Evolutionary conservation across 2,329 filamentous ascomycete genomes (phyloP).

Genomic region (Pseudopyrenochaeta lycopersici): DNA sequence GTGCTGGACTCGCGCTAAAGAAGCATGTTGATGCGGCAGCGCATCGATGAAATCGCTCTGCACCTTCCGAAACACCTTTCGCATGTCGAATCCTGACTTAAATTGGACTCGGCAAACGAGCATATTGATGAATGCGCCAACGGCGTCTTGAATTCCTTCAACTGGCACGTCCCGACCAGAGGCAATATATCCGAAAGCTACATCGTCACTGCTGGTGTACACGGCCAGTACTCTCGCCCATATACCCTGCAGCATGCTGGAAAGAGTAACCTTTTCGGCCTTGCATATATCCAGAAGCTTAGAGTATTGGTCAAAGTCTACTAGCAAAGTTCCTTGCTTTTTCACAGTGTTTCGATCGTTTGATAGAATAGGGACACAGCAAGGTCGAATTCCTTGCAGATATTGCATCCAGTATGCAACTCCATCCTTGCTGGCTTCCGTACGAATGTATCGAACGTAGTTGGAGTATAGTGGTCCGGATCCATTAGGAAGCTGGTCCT

Average conservation of each 20-base stretch:
- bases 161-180: constrained; percentile 44
- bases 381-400: constrained; percentile 11
- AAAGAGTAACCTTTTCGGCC: constrained; percentile 52
- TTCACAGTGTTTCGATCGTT: background rate
- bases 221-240: constrained; percentile 40
- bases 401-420: constrained; percentile 21
- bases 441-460: constrained; percentile 21
- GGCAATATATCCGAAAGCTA: constrained; percentile 53
- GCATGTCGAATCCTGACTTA: background rate
- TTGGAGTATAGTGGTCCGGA: constrained; percentile 19
- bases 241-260: constrained; percentile 50
- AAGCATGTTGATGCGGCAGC: constrained; percentile 25
- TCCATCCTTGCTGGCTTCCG: background rate
- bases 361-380: constrained; percentile 18
- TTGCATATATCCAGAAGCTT: constrained; percentile 42
- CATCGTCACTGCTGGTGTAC: constrained; percentile 33
- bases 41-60: constrained; percentile 25
- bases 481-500: background rate
- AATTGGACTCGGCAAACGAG: constrained; percentile 51
- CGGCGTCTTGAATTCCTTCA: constrained; percentile 43
- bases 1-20: constrained; percentile 54
- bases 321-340: constrained; percentile 5
- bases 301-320: constrained; percentile 1
- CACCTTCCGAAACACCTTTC: constrained; percentile 14
- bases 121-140: constrained; percentile 53